phyloP scores from a whole-genome alignment of 1,284 basidiomycete genomes.

The Cryptococcus floricola region DNA sequence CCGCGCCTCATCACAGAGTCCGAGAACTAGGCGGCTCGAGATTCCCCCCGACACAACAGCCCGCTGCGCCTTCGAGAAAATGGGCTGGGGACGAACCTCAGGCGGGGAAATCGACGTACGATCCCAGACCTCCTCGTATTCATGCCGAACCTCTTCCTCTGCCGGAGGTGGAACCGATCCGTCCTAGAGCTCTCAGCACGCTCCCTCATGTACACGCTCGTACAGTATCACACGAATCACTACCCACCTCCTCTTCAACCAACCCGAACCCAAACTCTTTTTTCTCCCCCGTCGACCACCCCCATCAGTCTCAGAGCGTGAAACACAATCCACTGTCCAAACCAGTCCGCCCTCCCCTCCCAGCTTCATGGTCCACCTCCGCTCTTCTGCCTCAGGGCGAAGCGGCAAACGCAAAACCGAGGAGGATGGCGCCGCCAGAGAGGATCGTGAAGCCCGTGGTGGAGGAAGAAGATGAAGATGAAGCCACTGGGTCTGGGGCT shows the following conservation, averaged over 20 bases:
- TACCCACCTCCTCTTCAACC: conserved; percentile 8
- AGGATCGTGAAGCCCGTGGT: conserved; percentile 17
- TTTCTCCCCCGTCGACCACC: conserved; percentile 21
- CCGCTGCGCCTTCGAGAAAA: too few species aligned
- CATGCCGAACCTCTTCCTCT: too few species aligned
- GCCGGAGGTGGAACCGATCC: too few species aligned
- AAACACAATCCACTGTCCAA: conserved; percentile 18
- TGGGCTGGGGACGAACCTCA: too few species aligned
- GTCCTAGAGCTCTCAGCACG: neutral
- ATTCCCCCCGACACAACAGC: too few species aligned
- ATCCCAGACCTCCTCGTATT: too few species aligned
- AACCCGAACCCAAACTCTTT: conserved; percentile 12
- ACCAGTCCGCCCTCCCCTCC: conserved; percentile 22
- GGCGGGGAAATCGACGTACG: too few species aligned
- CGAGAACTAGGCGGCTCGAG: conserved; percentile 6
- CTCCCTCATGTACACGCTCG: conserved; percentile 6
- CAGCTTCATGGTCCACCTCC: conserved; percentile 15
- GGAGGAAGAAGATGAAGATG: conserved; percentile 2
- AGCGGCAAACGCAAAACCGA: neutral
- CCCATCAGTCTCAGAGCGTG: neutral
- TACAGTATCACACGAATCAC: conserved; percentile 22
- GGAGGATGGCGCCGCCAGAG: conserved; percentile 23
- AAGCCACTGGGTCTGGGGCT: neutral
- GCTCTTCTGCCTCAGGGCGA: conserved; percentile 6
- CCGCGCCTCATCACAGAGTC: conserved; percentile 14